Percentiles rank a stretch among this genome's conserved stretches.
Evolutionary conservation across 2,329 filamentous ascomycete species (phyloP).

Genomic region (Periconia sp.): DNA sequence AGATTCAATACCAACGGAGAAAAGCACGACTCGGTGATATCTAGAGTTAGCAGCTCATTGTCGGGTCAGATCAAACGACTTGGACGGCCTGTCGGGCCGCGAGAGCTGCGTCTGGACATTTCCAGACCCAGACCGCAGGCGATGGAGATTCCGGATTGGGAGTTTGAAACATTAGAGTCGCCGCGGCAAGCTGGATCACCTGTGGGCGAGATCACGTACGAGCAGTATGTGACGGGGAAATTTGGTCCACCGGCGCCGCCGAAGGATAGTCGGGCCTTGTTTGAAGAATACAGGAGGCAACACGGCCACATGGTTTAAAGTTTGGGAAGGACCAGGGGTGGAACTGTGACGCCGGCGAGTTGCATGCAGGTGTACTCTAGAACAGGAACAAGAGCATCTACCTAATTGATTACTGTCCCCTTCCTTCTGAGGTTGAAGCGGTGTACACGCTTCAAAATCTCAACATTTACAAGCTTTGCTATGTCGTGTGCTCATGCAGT

Average conservation of each 20-base stretch:
- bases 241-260: slow-evolving; percentile 27
- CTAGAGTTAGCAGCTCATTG: slow-evolving; percentile 21
- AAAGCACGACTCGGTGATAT: slow-evolving; percentile 19
- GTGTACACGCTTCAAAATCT: no score
- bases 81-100: slow-evolving; percentile 6
- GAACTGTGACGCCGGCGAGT: no score
- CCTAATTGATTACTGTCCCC: no score
- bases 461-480: no score
- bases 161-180: slow-evolving; percentile 17
- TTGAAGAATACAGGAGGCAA: slow-evolving; percentile 23
- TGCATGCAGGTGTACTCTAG: no score
- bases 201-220: slow-evolving; percentile 19
- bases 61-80: slow-evolving; percentile 15
- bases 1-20: slow-evolving; percentile 10
- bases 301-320: slow-evolving; percentile 8
- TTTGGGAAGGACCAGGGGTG: not conserved
- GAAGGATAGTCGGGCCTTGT: slow-evolving; percentile 21
- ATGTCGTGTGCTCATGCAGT: no score
- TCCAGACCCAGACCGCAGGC: slow-evolving; percentile 10
- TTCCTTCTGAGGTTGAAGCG: no score
- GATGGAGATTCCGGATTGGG: slow-evolving; percentile 24
- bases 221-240: slow-evolving; percentile 21
- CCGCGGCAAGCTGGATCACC: slow-evolving; percentile 4
- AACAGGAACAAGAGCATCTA: no score
- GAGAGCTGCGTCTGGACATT: slow-evolving; percentile 15